Percentiles rank a stretch among this genome's conserved stretches.
phyloP scores from a whole-genome alignment of 2,329 filamentous ascomycete genomes.

The Calonectria pteridis region DNA sequence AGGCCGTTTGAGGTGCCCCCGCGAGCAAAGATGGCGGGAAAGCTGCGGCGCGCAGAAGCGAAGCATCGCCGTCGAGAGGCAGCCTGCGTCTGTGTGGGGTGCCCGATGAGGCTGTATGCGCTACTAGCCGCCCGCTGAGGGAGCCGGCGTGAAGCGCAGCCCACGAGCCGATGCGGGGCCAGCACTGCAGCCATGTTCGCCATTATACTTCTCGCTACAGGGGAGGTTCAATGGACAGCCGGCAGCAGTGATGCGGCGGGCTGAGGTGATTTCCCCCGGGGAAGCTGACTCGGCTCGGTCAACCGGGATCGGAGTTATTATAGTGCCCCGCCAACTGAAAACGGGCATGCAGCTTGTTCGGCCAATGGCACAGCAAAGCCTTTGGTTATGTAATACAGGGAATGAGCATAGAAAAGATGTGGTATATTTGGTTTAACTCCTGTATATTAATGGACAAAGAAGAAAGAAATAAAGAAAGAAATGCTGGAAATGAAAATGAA shows the following conservation, averaged over 20 bases:
- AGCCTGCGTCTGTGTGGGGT: conserved; percentile 5
- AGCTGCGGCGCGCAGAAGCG: conserved; percentile 39
- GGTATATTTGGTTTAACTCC: background rate
- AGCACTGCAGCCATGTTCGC: background rate
- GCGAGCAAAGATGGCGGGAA: conserved; percentile 61
- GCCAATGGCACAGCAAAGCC: background rate
- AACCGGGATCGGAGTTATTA: background rate
- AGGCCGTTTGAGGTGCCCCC: conserved; percentile 79
- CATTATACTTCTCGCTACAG: background rate
- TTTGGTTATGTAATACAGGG: background rate
- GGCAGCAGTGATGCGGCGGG: too few species aligned
- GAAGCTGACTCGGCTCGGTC: background rate
- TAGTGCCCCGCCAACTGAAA: background rate
- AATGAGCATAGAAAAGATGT: background rate
- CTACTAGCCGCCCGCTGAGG: background rate
- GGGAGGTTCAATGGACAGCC: too few species aligned
- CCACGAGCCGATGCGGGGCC: background rate
- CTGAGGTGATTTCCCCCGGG: background rate
- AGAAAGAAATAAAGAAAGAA: background rate
- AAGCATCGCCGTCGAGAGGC: background rate
- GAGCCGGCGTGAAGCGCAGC: conserved; percentile 10
- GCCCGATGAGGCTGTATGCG: background rate
- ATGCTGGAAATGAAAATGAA: background rate
- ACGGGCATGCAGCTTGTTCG: background rate
- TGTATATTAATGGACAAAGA: background rate